Evolutionary conservation across 2,329 filamentous ascomycete genomes (phyloP).

Genomic region (Pseudogymnoascus sp.): DNA sequence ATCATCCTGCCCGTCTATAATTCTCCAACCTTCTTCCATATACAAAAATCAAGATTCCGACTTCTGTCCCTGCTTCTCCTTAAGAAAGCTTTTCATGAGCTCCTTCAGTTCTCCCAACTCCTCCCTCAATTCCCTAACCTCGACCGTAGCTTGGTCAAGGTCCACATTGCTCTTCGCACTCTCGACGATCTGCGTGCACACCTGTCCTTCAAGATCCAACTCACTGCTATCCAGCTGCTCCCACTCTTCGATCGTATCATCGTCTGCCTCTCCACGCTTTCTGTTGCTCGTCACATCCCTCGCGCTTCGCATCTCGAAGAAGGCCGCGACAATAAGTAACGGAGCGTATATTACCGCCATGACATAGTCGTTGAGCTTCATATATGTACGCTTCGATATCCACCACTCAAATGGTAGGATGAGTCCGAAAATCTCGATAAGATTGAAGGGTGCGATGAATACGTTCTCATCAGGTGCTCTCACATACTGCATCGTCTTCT

Average conservation of each 20-base stretch:
- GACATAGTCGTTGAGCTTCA: constrained; percentile 77
- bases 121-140: constrained; percentile 52
- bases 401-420: constrained; percentile 90
- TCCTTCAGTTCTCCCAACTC: constrained; percentile 54
- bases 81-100: constrained; percentile 18
- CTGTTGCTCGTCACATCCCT: constrained; percentile 66
- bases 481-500: constrained; percentile 95
- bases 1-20: neutral
- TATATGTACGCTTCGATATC: constrained; percentile 69
- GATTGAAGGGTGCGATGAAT: constrained; percentile 91
- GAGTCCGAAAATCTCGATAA: constrained; percentile 78
- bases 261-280: constrained; percentile 75
- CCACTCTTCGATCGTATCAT: constrained; percentile 87
- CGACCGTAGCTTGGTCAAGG: constrained; percentile 67
- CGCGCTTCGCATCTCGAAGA: constrained; percentile 61
- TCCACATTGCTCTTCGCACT: constrained; percentile 75
- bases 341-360: constrained; percentile 85
- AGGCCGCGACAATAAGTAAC: constrained; percentile 70
- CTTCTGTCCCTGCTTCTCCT: neutral
- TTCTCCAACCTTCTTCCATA: neutral
- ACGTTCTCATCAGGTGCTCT: constrained; percentile 97
- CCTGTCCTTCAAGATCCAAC: constrained; percentile 74
- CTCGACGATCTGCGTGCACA: constrained; percentile 76
- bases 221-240: constrained; percentile 64
- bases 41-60: neutral